Evolutionary conservation across 768 basidiomycete genomes (phyloP), one percentile per base, ranked within the genome.

Genomic region (Mycena vitilis): DNA sequence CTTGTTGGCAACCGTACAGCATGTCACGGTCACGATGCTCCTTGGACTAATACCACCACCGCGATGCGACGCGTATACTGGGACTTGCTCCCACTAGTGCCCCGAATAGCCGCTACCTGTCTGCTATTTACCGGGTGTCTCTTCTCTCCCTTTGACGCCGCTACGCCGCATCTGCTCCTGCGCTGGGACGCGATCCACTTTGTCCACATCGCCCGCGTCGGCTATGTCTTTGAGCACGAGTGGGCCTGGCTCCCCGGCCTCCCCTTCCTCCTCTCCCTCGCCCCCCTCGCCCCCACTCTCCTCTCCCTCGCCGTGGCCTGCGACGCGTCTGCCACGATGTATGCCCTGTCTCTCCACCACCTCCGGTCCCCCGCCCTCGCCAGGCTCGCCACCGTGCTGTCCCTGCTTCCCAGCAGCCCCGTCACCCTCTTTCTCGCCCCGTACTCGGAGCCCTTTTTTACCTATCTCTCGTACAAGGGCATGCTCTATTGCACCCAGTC

Each of bases 131-230:
- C 58, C 37, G 52, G 15, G 10, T 16, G 1, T 5, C 60, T 73
- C 59, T 62, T 73, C 34, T 45, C 75, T 47, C 70, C 80, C 58
- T 73, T 83, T 65, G 72, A 72, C 61, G 55, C 78, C 68, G 73
- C 78, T 40, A 67, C 78, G 30, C 36, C 62, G 37, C 60, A 71
- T 22, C 70, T 83, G 11, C 75, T 89, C 4, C 81, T 95, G 12
- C 88, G 95, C 72, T 99, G 97, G 98, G 97, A 99, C 75, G 84
- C 84, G 3, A 86, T 98, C 71, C 91, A 98, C 78, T 98, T 95
- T 77, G 72, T 82, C 8, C 84, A 86, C 73, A 87, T 95, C 60
- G 93, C 95, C 0, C 73, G 82, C 34, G 66, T 85, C 13, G 86
- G 83, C 54, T 87, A 87, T 71, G 72, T 79, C 36, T 89, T 88